Evolutionary conservation across 306 rosid species (phyloP).

Genomic region (Quillaja saponaria): DNA sequence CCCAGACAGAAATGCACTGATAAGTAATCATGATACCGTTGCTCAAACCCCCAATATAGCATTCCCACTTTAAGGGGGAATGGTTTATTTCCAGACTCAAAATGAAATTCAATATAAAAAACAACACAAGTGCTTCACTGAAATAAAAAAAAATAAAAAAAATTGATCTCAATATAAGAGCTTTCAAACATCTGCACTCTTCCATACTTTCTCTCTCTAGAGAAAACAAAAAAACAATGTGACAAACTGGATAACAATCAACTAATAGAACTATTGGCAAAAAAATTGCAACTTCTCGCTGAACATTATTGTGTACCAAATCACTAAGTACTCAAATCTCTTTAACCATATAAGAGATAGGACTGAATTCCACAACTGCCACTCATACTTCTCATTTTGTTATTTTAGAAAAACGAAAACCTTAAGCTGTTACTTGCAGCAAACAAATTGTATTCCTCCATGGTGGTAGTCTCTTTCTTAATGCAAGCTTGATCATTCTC

Average conservation of each 20-base stretch:
- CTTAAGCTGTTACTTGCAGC: slow-evolving; percentile 71
- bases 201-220: slow-evolving; percentile 58
- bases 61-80: neutral
- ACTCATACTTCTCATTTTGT: slow-evolving; percentile 54
- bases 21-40: neutral
- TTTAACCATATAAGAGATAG: slow-evolving; percentile 53
- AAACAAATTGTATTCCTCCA: slow-evolving; percentile 95
- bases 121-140: slow-evolving; percentile 36
- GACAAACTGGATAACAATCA: slow-evolving; percentile 57
- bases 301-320: slow-evolving; percentile 70
- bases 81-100: neutral
- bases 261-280: slow-evolving; percentile 48
- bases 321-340: slow-evolving; percentile 59
- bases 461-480: slow-evolving; percentile 59
- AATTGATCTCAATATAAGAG: slow-evolving; percentile 31
- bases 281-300: slow-evolving; percentile 47
- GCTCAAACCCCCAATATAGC: slow-evolving; percentile 30
- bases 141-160: slow-evolving; percentile 6
- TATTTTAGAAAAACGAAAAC: slow-evolving; percentile 73
- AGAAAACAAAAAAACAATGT: slow-evolving; percentile 39
- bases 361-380: slow-evolving; percentile 64
- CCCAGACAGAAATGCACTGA: no score
- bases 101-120: no score
- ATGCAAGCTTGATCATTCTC: slow-evolving; percentile 52
- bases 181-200: slow-evolving; percentile 63